phyloP scores from a whole-genome alignment of 1,284 basidiomycete species.

The Somion occarium region DNA sequence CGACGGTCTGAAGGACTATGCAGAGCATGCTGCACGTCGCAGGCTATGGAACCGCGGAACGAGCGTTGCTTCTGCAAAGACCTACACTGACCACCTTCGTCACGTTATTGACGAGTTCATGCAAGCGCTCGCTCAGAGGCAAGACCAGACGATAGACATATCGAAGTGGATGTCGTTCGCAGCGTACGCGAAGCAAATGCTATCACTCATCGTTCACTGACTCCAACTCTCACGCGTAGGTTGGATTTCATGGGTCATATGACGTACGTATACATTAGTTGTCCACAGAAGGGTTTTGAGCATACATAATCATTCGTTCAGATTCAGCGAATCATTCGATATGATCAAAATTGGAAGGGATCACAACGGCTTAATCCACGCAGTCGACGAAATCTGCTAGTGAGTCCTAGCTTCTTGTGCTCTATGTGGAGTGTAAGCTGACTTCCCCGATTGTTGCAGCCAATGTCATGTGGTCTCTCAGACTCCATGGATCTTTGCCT shows the following conservation, averaged over 20 bases:
- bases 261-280: conserved; percentile 2
- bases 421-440: not conserved
- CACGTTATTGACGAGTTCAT: not conserved
- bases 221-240: not conserved
- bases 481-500: conserved; percentile 10
- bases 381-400: conserved; percentile 3
- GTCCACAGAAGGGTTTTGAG: not conserved
- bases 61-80: not conserved
- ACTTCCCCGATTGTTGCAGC: conserved; percentile 1
- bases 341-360: conserved; percentile 7
- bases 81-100: not conserved
- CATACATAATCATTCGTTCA: not conserved
- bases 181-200: conserved; percentile 4
- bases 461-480: conserved; percentile 4
- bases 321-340: conserved; percentile 6
- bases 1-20: conserved; percentile 1
- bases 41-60: conserved; percentile 7
- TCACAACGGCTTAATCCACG: not conserved
- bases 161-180: conserved; percentile 8
- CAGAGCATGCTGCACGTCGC: conserved; percentile 1
- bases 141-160: conserved; percentile 7
- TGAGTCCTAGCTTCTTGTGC: conserved; percentile 1
- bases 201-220: not conserved
- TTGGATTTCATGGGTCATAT: conserved; percentile 13
- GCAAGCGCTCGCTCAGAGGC: not conserved